Base-by-base conservation (phyloP, 176 grass and related monocot species). In the Oryza australiensis region DNA sequence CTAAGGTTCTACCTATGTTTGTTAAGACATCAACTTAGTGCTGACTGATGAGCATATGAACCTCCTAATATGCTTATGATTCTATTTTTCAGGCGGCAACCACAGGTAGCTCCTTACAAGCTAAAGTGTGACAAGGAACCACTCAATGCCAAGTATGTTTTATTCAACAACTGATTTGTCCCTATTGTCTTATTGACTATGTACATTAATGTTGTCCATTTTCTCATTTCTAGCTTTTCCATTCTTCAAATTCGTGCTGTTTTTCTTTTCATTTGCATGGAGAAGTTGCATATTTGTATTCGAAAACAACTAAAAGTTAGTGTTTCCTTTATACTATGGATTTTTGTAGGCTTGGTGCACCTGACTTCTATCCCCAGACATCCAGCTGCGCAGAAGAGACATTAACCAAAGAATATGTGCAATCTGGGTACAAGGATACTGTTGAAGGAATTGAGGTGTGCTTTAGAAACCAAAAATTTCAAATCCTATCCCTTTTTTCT, bases 361-460 rank as follows among this genome's bases (percentile, higher is more conserved):
- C 97, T 67, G 97, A 99, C 66, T 99, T 92, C 85, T 99, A 92
- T 80, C 97, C 97, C 30, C 97, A 96, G 85, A 92, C 93, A 7
- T 73, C 83, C 48, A 94, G 82, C 80, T 99, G 97, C 81, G 91
- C 91, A 55, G 97, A 99, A 90, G 97, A 99, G 86, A 99, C 89
- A 14, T 80, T 96, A 87, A 99, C 87, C 60, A 99, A 71, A 94
- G 97, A 99, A 77, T 96, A 96, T 90, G 87, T 92, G 16, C 93
- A 94, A 84, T 81, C 77, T 76, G 97, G 97, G 64, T 99, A 99
- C 70, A 99, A 96, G 68, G 97, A 99, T 78, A 96, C 97, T 26
- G 93, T 96, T 86, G 97, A 94, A 84, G 97, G 97, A 90, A 99
- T 99, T 51, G 97, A 99, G 97, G 97, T 96, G 72, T 65, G 91